phyloP scores from a whole-genome alignment of 495 filamentous ascomycete species.

The Aspergillus sclerotioniger region DNA sequence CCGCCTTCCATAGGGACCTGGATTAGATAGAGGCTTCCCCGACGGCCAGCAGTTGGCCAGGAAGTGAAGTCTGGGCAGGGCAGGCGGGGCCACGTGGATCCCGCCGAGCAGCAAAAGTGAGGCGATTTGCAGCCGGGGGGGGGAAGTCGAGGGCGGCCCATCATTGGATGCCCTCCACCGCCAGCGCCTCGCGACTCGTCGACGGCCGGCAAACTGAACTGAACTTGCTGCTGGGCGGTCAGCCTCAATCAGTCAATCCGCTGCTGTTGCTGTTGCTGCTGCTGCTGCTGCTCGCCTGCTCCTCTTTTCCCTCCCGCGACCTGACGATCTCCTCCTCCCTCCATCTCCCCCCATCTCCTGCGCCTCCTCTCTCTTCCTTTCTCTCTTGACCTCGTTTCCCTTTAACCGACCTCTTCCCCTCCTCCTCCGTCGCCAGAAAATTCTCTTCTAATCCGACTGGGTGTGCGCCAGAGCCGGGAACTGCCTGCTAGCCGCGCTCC shows the following conservation, averaged over 20 bases:
- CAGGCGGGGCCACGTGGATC: conserved; percentile 45
- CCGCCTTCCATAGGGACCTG: too few relatives aligned
- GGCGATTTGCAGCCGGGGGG: conserved; percentile 17
- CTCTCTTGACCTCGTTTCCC: conserved; percentile 8
- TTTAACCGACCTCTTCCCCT: conserved; percentile 13
- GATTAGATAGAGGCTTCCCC: too few relatives aligned
- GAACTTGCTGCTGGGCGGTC: conserved; percentile 18
- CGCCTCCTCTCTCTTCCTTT: neutral
- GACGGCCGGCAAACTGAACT: neutral
- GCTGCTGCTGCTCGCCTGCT: conserved; percentile 12
- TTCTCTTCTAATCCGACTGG: conserved; percentile 6
- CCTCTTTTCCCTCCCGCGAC: conserved; percentile 6
- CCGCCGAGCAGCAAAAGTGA: conserved; percentile 34
- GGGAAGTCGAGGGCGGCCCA: neutral
- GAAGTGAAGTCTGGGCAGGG: neutral
- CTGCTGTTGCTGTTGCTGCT: conserved; percentile 2
- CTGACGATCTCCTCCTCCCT: conserved; percentile 15
- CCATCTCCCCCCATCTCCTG: conserved; percentile 9
- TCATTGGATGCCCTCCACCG: conserved; percentile 8
- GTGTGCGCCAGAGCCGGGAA: neutral
- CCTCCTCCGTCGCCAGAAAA: conserved; percentile 5
- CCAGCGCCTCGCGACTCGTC: neutral
- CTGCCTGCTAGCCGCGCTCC: neutral
- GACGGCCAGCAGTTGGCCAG: too few relatives aligned
- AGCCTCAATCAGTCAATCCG: conserved; percentile 7